These are phyloP conservation scores for Trichocomaceae sp. DNA, from an alignment of 2,329 filamentous ascomycete species.

Conservation along the genomic window DNA sequence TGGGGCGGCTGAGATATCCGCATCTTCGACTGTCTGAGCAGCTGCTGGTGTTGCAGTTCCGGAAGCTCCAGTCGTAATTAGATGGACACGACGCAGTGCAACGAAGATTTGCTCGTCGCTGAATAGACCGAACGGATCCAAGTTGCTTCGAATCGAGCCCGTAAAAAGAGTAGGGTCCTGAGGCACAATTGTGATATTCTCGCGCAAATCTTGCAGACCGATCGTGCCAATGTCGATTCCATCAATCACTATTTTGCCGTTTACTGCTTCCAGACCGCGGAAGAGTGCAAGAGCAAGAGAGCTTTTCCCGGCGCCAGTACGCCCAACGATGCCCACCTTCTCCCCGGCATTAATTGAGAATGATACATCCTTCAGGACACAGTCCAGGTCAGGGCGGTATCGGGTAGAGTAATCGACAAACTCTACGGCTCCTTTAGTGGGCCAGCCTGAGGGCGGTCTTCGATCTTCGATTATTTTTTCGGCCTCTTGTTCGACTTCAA, in stretches of 20 bases:
- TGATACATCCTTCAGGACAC: constrained; percentile 72
- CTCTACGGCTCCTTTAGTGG: constrained; percentile 73
- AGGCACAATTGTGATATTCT: constrained; percentile 93
- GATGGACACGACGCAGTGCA: constrained; percentile 77
- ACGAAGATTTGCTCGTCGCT: constrained; percentile 86
- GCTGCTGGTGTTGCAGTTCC: constrained; percentile 31
- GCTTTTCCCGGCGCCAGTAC: constrained; percentile 94
- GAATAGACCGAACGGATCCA: constrained; percentile 86
- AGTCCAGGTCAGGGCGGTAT: constrained; percentile 80
- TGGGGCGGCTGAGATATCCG: constrained; percentile 23
- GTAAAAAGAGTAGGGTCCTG: constrained; percentile 91
- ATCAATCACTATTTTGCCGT: constrained; percentile 84
- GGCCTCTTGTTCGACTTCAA: constrained; percentile 93
- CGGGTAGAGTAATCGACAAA: constrained; percentile 85
- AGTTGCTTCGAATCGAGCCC: constrained; percentile 82
- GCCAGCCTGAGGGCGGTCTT: constrained; percentile 75
- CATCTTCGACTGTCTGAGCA: constrained; percentile 17
- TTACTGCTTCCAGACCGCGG: constrained; percentile 84
- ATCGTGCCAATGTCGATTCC: constrained; percentile 84
- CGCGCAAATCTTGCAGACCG: constrained; percentile 84
- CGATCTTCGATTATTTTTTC: constrained; percentile 68
- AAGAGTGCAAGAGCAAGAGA: constrained; percentile 90
- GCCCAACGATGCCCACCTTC: constrained; percentile 92
- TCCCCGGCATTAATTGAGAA: constrained; percentile 82
- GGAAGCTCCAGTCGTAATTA: constrained; percentile 52